These are phyloP conservation scores for Leucocoprinus leucothites DNA, from an alignment of 768 basidiomycete species.

Conservation along the genomic window DNA sequence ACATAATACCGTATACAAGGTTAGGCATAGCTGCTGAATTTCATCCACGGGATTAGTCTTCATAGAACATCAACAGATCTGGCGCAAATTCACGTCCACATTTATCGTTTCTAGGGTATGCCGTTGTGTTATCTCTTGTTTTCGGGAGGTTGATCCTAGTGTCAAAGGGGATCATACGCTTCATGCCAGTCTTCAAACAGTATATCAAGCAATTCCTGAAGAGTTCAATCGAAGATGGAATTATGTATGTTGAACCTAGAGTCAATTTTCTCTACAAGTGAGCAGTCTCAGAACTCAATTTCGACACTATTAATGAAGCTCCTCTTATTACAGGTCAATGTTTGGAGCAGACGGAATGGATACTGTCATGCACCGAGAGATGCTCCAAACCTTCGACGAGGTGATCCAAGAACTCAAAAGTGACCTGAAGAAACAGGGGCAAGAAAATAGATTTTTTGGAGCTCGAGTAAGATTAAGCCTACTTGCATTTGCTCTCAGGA, in stretches of 20 bases:
- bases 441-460: conserved; percentile 62
- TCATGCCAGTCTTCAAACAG: conserved; percentile 55
- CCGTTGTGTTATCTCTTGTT: conserved; percentile 7
- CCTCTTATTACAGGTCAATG: conserved; percentile 43
- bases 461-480: conserved; percentile 49
- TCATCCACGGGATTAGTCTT: not conserved
- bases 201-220: conserved; percentile 64
- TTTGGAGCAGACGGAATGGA: conserved; percentile 52
- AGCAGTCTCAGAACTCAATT: conserved; percentile 15
- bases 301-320: not conserved
- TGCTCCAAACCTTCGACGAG: conserved; percentile 50
- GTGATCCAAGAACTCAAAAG: conserved; percentile 51
- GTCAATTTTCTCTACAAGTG: conserved; percentile 64
- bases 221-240: conserved; percentile 66
- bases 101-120: conserved; percentile 47
- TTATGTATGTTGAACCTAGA: conserved; percentile 67
- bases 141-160: not conserved
- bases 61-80: conserved; percentile 48
- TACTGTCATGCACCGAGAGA: conserved; percentile 56
- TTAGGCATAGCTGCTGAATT: conserved; percentile 17
- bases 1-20: conserved; percentile 68
- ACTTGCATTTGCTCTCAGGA: not conserved
- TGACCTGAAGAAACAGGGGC: conserved; percentile 47
- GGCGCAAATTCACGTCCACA: conserved; percentile 65
- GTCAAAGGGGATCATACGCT: conserved; percentile 43